phyloP scores from a whole-genome alignment of 176 grass and related monocot genomes.

The Typha latifolia region DNA sequence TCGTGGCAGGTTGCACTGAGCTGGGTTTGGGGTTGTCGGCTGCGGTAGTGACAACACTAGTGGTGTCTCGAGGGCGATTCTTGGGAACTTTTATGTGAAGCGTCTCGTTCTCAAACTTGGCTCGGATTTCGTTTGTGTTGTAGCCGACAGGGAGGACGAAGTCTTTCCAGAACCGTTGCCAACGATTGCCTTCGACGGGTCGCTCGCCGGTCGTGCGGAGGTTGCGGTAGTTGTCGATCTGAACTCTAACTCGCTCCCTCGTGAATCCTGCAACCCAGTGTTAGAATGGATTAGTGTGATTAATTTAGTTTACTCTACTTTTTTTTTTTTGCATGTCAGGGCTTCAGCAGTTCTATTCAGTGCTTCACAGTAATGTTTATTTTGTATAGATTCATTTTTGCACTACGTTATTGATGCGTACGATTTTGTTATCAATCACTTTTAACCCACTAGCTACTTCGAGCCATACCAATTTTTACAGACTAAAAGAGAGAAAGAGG shows the following conservation, averaged over 20 bases:
- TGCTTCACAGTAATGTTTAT: too few species aligned
- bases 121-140: constrained; percentile 38
- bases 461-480: too few species aligned
- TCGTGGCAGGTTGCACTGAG: neutral
- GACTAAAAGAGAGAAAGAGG: too few species aligned
- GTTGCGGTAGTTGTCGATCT: constrained; percentile 46
- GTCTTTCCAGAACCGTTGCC: constrained; percentile 57
- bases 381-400: too few species aligned
- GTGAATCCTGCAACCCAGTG: constrained; percentile 44
- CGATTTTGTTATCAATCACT: too few species aligned
- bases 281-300: too few species aligned
- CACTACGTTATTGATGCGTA: too few species aligned
- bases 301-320: neutral
- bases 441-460: too few species aligned
- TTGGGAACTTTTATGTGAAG: constrained; percentile 44
- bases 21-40: neutral
- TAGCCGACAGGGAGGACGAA: constrained; percentile 33
- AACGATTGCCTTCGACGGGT: constrained; percentile 13
- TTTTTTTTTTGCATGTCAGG: neutral
- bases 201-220: constrained; percentile 37
- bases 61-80: too few species aligned
- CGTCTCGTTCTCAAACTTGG: constrained; percentile 58
- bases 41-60: neutral
- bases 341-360: neutral
- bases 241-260: constrained; percentile 50